Evolutionary conservation across 345 rosid species (phyloP).

Genomic region (Arabis hirsuta): DNA sequence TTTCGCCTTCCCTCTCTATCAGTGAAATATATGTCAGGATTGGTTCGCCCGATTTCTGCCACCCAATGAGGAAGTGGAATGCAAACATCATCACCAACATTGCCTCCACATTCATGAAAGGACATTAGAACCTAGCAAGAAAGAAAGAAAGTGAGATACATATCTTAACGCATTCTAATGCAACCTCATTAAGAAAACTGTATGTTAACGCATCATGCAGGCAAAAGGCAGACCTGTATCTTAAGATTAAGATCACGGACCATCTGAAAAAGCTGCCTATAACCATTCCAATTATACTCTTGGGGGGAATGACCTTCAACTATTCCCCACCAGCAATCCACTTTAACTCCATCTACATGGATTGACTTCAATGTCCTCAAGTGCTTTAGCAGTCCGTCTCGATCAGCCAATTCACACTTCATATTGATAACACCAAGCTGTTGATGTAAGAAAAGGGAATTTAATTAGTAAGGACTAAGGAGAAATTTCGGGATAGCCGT

Average conservation of each 20-base stretch:
- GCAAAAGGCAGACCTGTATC: conserved; percentile 67
- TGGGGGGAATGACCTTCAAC: conserved; percentile 89
- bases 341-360: conserved; percentile 82
- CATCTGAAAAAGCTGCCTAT: conserved; percentile 79
- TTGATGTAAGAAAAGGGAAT: conserved; percentile 29
- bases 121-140: conserved; percentile 87
- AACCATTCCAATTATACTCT: conserved; percentile 95
- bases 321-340: conserved; percentile 99
- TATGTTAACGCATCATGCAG: conserved; percentile 16
- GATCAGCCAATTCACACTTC: conserved; percentile 92
- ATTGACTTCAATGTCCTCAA: conserved; percentile 77
- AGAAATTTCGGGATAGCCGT: not conserved
- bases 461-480: conserved; percentile 19
- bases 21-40: conserved; percentile 93
- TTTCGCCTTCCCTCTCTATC: conserved; percentile 97
- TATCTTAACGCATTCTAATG: not conserved
- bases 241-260: conserved; percentile 81
- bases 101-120: conserved; percentile 98
- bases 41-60: conserved; percentile 88
- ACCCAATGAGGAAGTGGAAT: conserved; percentile 99
- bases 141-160: conserved; percentile 13
- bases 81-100: conserved; percentile 97
- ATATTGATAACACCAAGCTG: conserved; percentile 92
- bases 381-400: conserved; percentile 80
- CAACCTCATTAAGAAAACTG: conserved; percentile 7